Conservation (phyloP, 2,329 filamentous ascomycete species). For the Ophiostoma himal-ulmi region DNA sequence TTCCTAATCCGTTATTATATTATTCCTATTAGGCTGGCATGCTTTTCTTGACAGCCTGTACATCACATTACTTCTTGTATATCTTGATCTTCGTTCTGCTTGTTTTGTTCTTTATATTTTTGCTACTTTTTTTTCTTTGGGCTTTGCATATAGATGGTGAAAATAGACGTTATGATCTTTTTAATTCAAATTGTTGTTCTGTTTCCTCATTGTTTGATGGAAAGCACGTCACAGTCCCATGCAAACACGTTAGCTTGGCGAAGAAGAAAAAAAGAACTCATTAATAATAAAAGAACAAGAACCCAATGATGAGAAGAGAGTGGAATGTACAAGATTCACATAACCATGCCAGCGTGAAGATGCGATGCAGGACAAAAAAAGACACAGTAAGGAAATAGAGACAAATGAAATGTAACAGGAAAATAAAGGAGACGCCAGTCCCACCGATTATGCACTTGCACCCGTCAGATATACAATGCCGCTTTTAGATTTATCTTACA, state of each 20-base stretch:
- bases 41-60: not conserved
- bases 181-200: not conserved
- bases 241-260: not conserved
- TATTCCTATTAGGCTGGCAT: not conserved
- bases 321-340: slow-evolving; percentile 16
- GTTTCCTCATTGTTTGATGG: not conserved
- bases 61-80: not conserved
- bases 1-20: not conserved
- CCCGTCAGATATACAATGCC: not conserved
- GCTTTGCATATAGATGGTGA: slow-evolving; percentile 8
- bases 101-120: not conserved
- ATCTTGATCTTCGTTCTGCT: not conserved
- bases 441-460: not conserved
- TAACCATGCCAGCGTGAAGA: not conserved
- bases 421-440: not conserved
- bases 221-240: not conserved
- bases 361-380: not conserved
- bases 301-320: slow-evolving; percentile 21
- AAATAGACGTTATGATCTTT: not conserved
- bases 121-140: not conserved
- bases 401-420: not conserved
- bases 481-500: slow-evolving; percentile 7
- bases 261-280: slow-evolving; percentile 6
- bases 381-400: not conserved
- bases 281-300: slow-evolving; percentile 5